Evolutionary conservation across 2,329 filamentous ascomycete genomes (phyloP), one percentile per base, ranked within the genome.

Genomic region (Trichoderma pleuroti): DNA sequence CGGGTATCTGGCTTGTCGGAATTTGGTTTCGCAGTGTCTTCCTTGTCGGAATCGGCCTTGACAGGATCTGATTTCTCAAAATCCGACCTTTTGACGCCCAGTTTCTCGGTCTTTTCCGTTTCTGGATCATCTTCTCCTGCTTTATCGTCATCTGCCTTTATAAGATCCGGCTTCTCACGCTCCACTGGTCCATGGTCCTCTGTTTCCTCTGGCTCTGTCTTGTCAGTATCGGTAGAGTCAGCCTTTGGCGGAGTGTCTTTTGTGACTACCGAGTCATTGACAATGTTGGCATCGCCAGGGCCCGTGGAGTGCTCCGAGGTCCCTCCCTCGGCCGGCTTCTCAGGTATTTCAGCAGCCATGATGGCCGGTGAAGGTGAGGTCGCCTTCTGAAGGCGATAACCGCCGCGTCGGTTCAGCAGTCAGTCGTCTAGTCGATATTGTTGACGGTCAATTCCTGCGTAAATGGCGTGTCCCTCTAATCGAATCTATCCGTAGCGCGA

Each of bases 291-390:
- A 21, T 56, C 54, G 32, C 52, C 68, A 32, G 54, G 32, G 24
- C 42, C 61, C 30, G 30, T 59, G 16, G 61, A 61, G 26, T 42
- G 64, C 12, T 61, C 64, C 21, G 69, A 56, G 30, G 14, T 12
- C 12, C 7, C 14, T 18, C 18, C 42, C 10, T 39, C 56, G 10
- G 21, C 11, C 2, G 21, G 18, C 36, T 56, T 68, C 28, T 68
- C 56, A 16, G 64, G 16, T 32, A 30, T 39, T 16, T 61, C 63
- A 26, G 30, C 57, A 36, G 54, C 34, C 68, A 70, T 70, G 56
- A 71, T 70, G 70, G 73, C 74, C 21, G 73, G 67, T 68, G 71
- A 18, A 7, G n/a, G 28, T 57, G 12, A 54, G 49, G 26, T 49
- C 62, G 61, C 52, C 68, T n/a, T n/a, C n/a, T 12, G 28, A 56